These are phyloP conservation scores for Pseudonectria foliicola DNA, from an alignment of 2,329 filamentous ascomycete genomes.

Conservation along the genomic window DNA sequence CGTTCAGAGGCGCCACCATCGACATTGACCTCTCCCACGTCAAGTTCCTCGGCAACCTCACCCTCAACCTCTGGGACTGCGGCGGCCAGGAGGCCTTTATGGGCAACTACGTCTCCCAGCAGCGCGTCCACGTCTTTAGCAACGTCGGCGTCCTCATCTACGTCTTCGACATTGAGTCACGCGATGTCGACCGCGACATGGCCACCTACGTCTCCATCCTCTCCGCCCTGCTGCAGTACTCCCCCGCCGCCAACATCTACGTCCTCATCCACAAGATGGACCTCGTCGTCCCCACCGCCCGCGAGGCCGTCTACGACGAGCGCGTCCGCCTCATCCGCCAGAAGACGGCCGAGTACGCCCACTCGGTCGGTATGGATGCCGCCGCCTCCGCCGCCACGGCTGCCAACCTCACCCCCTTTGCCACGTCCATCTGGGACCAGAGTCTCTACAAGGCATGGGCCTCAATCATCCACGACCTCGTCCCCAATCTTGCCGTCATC, in stretches of 20 bases:
- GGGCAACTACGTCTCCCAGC: constrained; percentile 94
- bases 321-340: constrained; percentile 69
- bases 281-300: constrained; percentile 72
- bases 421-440: constrained; percentile 98
- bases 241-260: constrained; percentile 75
- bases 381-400: constrained; percentile 32
- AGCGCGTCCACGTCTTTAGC: constrained; percentile 92
- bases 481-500: constrained; percentile 86
- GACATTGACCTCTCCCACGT: constrained; percentile 98
- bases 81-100: constrained; percentile 98
- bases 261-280: constrained; percentile 99
- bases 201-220: constrained; percentile 90
- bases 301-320: constrained; percentile 78
- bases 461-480: constrained; percentile 92
- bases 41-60: constrained; percentile 96
- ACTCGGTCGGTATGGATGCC: constrained; percentile 26
- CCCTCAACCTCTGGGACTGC: constrained; percentile 97
- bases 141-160: constrained; percentile 97
- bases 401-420: constrained; percentile 76
- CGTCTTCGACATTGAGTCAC: constrained; percentile 96
- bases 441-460: constrained; percentile 98
- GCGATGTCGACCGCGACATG: constrained; percentile 88
- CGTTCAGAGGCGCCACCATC: constrained; percentile 73
- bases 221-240: constrained; percentile 79
- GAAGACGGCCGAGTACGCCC: constrained; percentile 55